phyloP scores from a whole-genome alignment of 2,329 filamentous ascomycete genomes.

The Hysterium pulicare region DNA sequence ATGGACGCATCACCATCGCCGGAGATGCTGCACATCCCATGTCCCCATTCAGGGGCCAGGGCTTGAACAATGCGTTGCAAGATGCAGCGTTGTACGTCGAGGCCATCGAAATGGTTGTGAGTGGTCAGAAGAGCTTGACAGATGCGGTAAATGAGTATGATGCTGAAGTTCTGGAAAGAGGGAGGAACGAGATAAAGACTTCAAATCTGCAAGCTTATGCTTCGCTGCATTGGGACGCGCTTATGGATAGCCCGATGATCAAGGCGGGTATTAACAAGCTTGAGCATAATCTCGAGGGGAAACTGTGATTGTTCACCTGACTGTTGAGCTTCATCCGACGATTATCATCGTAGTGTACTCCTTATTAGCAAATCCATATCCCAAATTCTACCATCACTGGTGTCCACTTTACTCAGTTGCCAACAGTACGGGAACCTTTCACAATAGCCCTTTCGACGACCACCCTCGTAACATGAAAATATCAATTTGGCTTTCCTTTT shows the following conservation, averaged over 20 bases:
- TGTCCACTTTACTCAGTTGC: no score
- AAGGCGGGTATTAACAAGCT: conserved; percentile 1
- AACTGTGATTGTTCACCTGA: no score
- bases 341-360: no score
- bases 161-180: conserved; percentile 11
- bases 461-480: no score
- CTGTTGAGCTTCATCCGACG: no score
- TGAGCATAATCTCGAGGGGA: no score
- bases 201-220: conserved; percentile 9
- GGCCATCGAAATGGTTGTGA: conserved; percentile 5
- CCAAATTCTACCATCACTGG: no score
- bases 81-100: conserved; percentile 9
- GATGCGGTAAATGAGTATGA: conserved; percentile 12
- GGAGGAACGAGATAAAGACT: conserved; percentile 10
- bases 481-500: no score
- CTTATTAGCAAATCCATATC: no score
- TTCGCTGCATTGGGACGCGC: conserved; percentile 5
- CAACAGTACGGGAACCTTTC: no score
- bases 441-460: no score
- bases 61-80: conserved; percentile 12
- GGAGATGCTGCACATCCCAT: conserved; percentile 4
- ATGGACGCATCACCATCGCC: conserved; percentile 9
- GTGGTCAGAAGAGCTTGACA: conserved; percentile 2
- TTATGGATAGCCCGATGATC: conserved; percentile 9
- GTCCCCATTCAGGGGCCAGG: conserved; percentile 19